Evolutionary conservation across 140 eudicot genomes (phyloP).

Genomic region (Cichorium intybus): DNA sequence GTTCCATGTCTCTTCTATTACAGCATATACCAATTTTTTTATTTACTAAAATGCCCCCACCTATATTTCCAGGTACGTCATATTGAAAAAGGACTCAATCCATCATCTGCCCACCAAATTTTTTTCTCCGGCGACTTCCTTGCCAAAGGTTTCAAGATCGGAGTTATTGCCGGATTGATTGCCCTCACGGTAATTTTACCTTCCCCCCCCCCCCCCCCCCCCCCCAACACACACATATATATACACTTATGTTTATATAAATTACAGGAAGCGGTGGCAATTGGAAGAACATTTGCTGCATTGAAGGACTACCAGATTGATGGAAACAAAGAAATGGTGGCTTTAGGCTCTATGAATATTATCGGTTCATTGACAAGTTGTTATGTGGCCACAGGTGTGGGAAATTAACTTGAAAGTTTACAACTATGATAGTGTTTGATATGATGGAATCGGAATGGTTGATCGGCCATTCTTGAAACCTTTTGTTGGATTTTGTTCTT

Average conservation of each 20-base stretch:
- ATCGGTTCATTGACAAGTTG: conserved; percentile 82
- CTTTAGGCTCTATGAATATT: conserved; percentile 81
- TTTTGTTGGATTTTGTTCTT: too few relatives aligned
- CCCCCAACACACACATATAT: too few relatives aligned
- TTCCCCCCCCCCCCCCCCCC: too few relatives aligned
- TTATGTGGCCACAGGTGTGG: conserved; percentile 84
- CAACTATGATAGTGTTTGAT: too few relatives aligned
- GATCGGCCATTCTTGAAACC: too few relatives aligned
- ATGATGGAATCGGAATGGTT: too few relatives aligned
- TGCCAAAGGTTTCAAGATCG: conserved; percentile 62
- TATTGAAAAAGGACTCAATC: conserved; percentile 62
- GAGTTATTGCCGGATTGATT: conserved; percentile 66
- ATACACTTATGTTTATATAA: conserved; percentile 7
- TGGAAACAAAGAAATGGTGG: conserved; percentile 91
- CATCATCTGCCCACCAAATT: conserved; percentile 44
- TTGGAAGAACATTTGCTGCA: conserved; percentile 88
- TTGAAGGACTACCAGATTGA: conserved; percentile 69
- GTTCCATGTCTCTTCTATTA: conserved; percentile 10
- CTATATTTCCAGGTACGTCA: conserved; percentile 45
- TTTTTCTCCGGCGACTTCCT: conserved; percentile 53
- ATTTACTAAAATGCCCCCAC: background rate
- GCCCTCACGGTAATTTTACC: conserved; percentile 59
- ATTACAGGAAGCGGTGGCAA: conserved; percentile 77
- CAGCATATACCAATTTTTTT: background rate
- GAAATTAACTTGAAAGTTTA: too few relatives aligned